Conservation (phyloP, 2,329 filamentous ascomycete species). For the Phaeosphaeriaceae sp. region DNA sequence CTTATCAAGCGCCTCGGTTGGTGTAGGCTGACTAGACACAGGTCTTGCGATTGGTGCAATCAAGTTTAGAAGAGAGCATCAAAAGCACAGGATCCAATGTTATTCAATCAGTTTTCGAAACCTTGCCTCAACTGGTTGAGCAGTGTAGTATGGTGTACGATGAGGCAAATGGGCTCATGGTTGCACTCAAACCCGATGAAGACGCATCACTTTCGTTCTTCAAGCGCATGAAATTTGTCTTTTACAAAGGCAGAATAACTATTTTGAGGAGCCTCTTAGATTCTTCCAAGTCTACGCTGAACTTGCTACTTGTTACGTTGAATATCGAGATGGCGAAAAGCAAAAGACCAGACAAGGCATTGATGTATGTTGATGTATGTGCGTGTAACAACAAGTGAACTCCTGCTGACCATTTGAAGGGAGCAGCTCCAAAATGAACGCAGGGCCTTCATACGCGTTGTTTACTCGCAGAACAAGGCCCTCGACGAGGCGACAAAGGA, state of each 20-base stretch:
- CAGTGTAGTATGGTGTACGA: constrained; percentile 4
- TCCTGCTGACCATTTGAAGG: too few species aligned
- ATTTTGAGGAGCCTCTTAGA: constrained; percentile 2
- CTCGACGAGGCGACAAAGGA: constrained; percentile 5
- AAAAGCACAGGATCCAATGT: constrained; percentile 1
- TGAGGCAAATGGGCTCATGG: constrained; percentile 3
- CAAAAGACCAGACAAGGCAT: constrained; percentile 1
- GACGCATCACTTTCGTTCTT: background rate
- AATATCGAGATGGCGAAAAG: constrained; percentile 4
- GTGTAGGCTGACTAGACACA: background rate
- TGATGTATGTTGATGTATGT: background rate
- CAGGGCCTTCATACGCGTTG: constrained; percentile 2
- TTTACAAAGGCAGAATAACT: constrained; percentile 4
- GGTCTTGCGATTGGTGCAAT: constrained; percentile 2
- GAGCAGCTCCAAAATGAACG: constrained; percentile 5
- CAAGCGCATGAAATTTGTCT: constrained; percentile 2
- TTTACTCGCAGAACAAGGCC: constrained; percentile 4
- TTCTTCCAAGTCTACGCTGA: constrained; percentile 4
- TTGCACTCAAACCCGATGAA: background rate
- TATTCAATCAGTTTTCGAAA: constrained; percentile 1
- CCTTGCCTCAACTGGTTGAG: constrained; percentile 2
- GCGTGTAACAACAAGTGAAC: background rate
- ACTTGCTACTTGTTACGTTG: constrained; percentile 3
- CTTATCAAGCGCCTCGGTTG: background rate
- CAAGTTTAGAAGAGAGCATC: constrained; percentile 5